A percentile compares a stretch with the other conserved stretches of the same genome.
Evolutionary conservation across 768 basidiomycete species (phyloP).

Genomic region (Pulveroboletus ravenelii): DNA sequence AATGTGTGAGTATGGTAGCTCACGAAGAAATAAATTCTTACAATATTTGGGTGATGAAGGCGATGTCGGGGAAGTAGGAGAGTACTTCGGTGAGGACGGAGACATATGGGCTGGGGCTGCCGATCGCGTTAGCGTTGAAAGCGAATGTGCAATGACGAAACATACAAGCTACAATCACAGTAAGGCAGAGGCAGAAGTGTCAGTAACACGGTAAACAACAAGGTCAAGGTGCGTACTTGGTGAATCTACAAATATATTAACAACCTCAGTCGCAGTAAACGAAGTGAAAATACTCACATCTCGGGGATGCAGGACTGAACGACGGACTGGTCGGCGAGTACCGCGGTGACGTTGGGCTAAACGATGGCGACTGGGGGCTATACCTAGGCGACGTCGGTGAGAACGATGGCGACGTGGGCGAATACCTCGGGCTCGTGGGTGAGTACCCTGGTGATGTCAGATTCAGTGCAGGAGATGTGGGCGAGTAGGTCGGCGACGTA

Average conservation of each 20-base stretch:
- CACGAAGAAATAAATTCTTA: conserved; percentile 34
- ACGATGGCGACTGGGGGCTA: conserved; percentile 86
- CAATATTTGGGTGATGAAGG: conserved; percentile 93
- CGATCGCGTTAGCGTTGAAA: conserved; percentile 7
- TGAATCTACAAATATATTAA: conserved; percentile 49
- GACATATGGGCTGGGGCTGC: conserved; percentile 78
- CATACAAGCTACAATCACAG: conserved; percentile 54
- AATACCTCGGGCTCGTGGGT: conserved; percentile 75
- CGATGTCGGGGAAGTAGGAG: conserved; percentile 88
- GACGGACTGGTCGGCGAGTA: conserved; percentile 89
- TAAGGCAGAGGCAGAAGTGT: conserved; percentile 4
- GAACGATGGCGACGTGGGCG: conserved; percentile 79
- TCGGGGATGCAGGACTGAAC: conserved; percentile 90
- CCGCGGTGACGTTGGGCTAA: conserved; percentile 84
- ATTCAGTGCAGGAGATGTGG: conserved; percentile 80
- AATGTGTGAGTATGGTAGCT: conserved; percentile 8
- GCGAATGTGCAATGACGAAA: conserved; percentile 11
- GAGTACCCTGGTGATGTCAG: conserved; percentile 72
- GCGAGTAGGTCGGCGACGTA: conserved; percentile 84
- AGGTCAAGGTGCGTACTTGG: conserved; percentile 55
- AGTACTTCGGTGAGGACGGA: conserved; percentile 88
- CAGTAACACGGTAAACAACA: conserved; percentile 20
- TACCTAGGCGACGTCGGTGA: conserved; percentile 83
- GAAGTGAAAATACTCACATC: conserved; percentile 50
- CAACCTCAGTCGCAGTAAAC: background rate